Evolutionary conservation across 768 basidiomycete genomes (phyloP), one percentile per base, ranked within the genome.

Genomic region (Leccinum variicolor): DNA sequence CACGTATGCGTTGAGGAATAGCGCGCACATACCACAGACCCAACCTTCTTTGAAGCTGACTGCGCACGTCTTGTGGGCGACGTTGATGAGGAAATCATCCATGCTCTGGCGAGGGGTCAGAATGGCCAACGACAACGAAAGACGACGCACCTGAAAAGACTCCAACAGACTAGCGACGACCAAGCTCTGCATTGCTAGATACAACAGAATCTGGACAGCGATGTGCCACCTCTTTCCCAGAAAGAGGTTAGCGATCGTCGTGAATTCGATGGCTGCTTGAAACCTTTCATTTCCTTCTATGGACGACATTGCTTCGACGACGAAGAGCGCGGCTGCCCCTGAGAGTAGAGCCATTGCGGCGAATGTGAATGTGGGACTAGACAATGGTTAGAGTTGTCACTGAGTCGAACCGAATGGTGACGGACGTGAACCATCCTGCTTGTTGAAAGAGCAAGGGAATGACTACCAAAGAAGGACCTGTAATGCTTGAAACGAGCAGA

Each of bases 381-480:
- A 47, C n/a, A 6, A 28, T 7, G 25, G 25, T 41, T 2, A 54
- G 51, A 9, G 26, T 1, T 1, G 28, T 26, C 25, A 47, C 2
- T n/a, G 43, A 26, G 15, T 13, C 5, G 25, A 14, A 8, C 15
- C 7, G 36, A 52, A 45, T 6, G 1, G 15, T 17, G 17, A 60
- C 66, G 56, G 34, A 67, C 66, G 64, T 68, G 43, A 67, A 43
- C 66, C 66, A 67, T 56, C 66, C 66, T 41, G 66, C 66, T 26
- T 68, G 66, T 21, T 67, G 66, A 47, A 66, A 67, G 2, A 67
- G 56, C 0, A 66, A 48, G 0, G 66, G 66, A 14, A 68, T 60
- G 3, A 67, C 59, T 21, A 63, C 66, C 19, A 67, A 31, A 0
- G 66, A 67, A 3, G 66, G 66, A 0, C 66, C 66, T 0, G 66